A percentile compares a stretch with the other conserved stretches of the same genome.
Conservation (phyloP, 176 grass and related monocot genomes). For the Rhynchospora breviuscula region DNA sequence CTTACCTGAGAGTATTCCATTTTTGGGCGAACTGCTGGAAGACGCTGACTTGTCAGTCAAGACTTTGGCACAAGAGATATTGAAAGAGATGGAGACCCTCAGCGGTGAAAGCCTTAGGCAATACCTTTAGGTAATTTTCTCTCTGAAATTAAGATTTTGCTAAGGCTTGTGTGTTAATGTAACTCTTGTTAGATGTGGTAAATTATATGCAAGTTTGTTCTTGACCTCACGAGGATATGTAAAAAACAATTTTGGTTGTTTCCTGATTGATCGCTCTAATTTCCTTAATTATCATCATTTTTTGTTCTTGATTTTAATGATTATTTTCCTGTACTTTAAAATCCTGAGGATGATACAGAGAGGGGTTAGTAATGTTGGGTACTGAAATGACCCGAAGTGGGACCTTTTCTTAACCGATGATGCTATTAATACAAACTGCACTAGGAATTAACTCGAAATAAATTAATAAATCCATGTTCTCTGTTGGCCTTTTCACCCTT, state of each 20-base stretch:
- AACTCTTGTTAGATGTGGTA: not conserved
- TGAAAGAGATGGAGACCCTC: slow-evolving; percentile 74
- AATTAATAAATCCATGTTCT: not conserved
- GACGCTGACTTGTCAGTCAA: slow-evolving; percentile 81
- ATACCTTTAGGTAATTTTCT: slow-evolving; percentile 41
- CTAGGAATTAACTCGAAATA: not conserved
- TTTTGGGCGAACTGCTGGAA: slow-evolving; percentile 71
- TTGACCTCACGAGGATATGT: not conserved
- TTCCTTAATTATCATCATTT: not conserved
- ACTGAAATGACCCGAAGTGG: not conserved
- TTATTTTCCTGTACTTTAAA: not conserved
- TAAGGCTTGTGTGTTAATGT: not conserved
- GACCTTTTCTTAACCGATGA: not conserved
- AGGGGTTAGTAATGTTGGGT: not conserved
- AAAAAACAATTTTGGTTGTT: not conserved
- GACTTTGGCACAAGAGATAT: slow-evolving; percentile 54
- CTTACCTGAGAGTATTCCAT: slow-evolving; percentile 67
- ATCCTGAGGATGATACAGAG: not conserved
- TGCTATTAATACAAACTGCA: not conserved
- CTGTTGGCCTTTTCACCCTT: not conserved
- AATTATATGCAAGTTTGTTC: not conserved
- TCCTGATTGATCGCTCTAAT: not conserved
- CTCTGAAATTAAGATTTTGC: not conserved
- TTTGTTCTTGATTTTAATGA: not conserved
- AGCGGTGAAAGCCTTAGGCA: slow-evolving; percentile 68